A percentile compares a stretch with the other conserved stretches of the same genome.
Evolutionary conservation across 1,284 basidiomycete species (phyloP).

Genomic region (Trichosporon ovoides): DNA sequence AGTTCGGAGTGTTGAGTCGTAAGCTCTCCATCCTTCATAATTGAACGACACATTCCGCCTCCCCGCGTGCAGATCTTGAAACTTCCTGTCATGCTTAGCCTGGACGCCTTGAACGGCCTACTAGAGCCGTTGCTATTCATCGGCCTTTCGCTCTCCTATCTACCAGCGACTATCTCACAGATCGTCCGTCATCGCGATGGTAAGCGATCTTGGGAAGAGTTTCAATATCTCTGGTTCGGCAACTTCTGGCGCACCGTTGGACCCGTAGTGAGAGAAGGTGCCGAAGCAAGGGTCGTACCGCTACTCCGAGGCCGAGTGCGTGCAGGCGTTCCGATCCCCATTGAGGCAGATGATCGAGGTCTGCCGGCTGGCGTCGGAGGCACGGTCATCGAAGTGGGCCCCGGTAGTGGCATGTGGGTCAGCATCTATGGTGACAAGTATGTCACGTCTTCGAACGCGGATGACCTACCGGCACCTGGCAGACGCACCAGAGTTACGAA

Average conservation of each 20-base stretch:
- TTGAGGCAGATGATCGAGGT: neutral
- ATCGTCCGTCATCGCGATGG: neutral
- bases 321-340: neutral
- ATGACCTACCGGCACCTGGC: neutral
- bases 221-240: conserved; percentile 18
- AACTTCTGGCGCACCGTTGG: conserved; percentile 13
- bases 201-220: conserved; percentile 8
- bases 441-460: neutral
- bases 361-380: conserved; percentile 13
- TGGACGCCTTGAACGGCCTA: neutral
- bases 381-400: conserved; percentile 19
- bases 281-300: conserved; percentile 14
- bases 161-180: conserved; percentile 9
- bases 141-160: conserved; percentile 7
- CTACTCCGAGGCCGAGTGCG: conserved; percentile 20
- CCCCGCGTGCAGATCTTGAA: too few species aligned
- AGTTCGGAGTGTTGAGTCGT: neutral
- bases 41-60: too few species aligned
- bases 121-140: conserved; percentile 14
- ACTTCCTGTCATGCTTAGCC: neutral
- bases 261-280: conserved; percentile 10
- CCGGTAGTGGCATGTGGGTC: conserved; percentile 21
- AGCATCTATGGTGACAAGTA: conserved; percentile 21
- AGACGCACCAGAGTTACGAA: neutral
- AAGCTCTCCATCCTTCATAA: neutral